Base-by-base conservation (phyloP, 2,329 filamentous ascomycete genomes). In the Colletotrichum tropicicola region DNA sequence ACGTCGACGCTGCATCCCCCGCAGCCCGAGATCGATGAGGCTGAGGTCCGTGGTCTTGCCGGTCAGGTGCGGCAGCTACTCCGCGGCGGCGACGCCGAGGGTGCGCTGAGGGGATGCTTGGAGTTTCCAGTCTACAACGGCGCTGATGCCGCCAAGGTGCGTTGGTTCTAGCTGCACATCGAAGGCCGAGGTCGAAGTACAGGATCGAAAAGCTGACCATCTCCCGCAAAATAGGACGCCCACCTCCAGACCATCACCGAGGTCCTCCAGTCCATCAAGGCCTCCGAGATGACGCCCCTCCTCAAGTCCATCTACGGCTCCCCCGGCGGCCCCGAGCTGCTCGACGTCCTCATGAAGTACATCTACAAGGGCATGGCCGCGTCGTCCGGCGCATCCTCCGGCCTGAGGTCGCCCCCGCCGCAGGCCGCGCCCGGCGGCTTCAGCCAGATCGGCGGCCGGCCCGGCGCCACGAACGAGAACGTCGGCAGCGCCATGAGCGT, bases 331-430 rank as follows among this genome's bases (percentile, higher is more conserved):
- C 89, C 88, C 67, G 96, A 98, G 80, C 86, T 92, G 66, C 82
- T 97, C 70, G 96, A 99, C 78, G 93, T 95, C 54, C 82, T 99
- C 77, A 97, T 97, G 92, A 99, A 99, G 83, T 99, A 98, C 81
- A 84, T 98, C 73, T 96, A 97, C 86, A 97, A 97, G 82, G 94
- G 94, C 71, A 97, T 98, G 94, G 85, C 87, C 4, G 73, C 78
- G 15, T 76, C 78, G 3, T 75, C 78, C 28, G 68, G 74, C 30
- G 75, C 77, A 27, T 75, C 78, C 30, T 75, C 78, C 53, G 75
- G 78, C 56, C 76, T 83, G 68, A 79, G 82, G 65, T 82, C 86
- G 54, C 80, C 82, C 59, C 84, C 81, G 67, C 93, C 94, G 43
- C 92, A 97, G 79, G 85, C 87, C 60, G 97, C 94, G 19, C 37